Conservation (phyloP, 2,329 filamentous ascomycete species). For the Tolypocladium guangdongense region DNA sequence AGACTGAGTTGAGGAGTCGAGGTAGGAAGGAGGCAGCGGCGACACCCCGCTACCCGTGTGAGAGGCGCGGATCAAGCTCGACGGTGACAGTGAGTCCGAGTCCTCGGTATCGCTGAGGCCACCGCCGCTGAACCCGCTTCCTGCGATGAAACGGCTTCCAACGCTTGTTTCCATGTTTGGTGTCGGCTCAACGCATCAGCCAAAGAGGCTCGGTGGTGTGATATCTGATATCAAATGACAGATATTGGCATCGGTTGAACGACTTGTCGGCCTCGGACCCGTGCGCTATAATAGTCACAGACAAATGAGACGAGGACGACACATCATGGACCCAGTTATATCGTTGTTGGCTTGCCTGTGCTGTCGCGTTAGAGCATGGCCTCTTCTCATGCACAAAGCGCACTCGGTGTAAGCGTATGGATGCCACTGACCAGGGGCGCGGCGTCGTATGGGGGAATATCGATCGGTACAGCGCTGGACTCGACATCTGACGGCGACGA, state of each 20-base stretch:
- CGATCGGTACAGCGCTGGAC: conserved; percentile 1
- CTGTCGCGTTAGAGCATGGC: conserved; percentile 1
- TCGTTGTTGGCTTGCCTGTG: neutral
- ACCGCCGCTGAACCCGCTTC: neutral
- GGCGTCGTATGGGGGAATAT: conserved; percentile 2
- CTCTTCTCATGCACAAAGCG: neutral
- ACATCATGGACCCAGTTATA: conserved; percentile 11
- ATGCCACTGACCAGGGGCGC: conserved; percentile 7
- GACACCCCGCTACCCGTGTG: neutral
- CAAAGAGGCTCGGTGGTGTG: neutral
- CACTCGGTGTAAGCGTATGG: conserved; percentile 6
- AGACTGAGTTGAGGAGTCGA: conserved; percentile 9
- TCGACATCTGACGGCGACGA: neutral
- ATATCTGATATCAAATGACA: neutral
- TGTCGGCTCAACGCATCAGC: neutral
- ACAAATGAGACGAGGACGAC: conserved; percentile 12
- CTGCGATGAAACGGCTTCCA: neutral
- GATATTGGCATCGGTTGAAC: neutral
- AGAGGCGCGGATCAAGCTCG: neutral
- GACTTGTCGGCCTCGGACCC: neutral
- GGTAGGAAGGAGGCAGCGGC: conserved; percentile 2
- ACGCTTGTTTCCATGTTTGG: neutral
- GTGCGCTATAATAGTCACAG: conserved; percentile 10
- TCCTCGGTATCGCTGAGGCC: conserved; percentile 6
- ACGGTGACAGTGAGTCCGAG: conserved; percentile 2